Conservation (phyloP, 148 eudicot genomes). For the Silene latifolia region DNA sequence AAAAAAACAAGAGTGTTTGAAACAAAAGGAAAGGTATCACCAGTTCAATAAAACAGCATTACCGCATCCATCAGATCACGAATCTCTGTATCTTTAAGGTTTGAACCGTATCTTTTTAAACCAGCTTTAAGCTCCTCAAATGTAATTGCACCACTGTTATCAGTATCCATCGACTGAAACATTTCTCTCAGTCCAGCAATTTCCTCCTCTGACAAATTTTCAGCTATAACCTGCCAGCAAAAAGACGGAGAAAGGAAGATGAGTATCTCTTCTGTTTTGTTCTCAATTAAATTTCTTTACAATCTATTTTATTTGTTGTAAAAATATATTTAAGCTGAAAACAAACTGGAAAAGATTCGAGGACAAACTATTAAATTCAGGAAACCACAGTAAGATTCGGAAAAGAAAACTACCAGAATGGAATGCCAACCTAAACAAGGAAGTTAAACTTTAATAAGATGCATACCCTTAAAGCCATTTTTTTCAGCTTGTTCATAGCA, state of each 20-base stretch:
- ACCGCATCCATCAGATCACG: slow-evolving; percentile 98
- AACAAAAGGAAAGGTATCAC: not conserved
- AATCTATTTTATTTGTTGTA: not conserved
- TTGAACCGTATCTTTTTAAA: slow-evolving; percentile 89
- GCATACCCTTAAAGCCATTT: slow-evolving; percentile 96
- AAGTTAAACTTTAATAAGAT: not conserved
- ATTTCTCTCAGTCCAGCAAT: slow-evolving; percentile 93
- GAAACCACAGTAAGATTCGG: not conserved
- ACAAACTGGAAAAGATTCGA: not conserved
- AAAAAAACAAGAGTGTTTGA: not conserved
- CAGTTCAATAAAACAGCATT: slow-evolving; percentile 10
- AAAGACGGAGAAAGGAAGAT: slow-evolving; percentile 5
- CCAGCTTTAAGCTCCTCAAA: slow-evolving; percentile 97
- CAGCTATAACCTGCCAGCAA: slow-evolving; percentile 86
- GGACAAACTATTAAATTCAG: not conserved
- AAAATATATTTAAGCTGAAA: not conserved
- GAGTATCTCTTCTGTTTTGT: not conserved
- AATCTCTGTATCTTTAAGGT: slow-evolving; percentile 90
- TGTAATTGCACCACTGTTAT: slow-evolving; percentile 95
- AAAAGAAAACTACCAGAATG: not conserved
- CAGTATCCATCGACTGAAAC: slow-evolving; percentile 96
- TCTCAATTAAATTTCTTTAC: not conserved
- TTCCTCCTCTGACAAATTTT: slow-evolving; percentile 97
- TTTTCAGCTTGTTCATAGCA: slow-evolving; percentile 96
- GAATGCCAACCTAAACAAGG: not conserved